Evolutionary conservation across 768 basidiomycete species (phyloP).

Genomic region (Dacryopinax spathularia): DNA sequence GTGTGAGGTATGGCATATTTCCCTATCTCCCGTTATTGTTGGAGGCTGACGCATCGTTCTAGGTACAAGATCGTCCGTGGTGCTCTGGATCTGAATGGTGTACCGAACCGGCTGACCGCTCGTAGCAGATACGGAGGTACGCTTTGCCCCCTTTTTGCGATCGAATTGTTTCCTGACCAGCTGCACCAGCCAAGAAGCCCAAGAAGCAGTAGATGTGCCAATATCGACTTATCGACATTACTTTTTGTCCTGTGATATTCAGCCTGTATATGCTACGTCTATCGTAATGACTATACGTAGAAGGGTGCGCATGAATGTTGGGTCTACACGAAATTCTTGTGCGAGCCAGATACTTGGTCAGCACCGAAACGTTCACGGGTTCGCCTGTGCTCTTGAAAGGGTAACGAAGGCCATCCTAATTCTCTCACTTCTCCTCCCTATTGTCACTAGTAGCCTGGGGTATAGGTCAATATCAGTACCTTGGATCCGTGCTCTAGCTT

Average conservation of each 20-base stretch:
- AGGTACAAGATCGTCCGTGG: conserved; percentile 96
- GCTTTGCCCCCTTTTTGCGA: conserved; percentile 10
- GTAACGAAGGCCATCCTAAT: too few species aligned
- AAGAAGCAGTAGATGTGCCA: conserved; percentile 29
- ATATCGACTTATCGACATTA: background rate
- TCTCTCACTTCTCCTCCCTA: too few species aligned
- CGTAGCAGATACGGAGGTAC: conserved; percentile 88
- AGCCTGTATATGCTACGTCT: too few species aligned
- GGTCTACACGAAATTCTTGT: too few species aligned
- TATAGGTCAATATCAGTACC: too few species aligned
- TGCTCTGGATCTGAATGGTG: conserved; percentile 78
- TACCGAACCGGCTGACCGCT: conserved; percentile 63
- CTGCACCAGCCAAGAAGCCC: conserved; percentile 60
- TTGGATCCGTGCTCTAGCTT: too few species aligned
- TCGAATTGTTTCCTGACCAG: conserved; percentile 4
- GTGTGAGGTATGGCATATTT: conserved; percentile 60
- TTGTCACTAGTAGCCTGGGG: too few species aligned
- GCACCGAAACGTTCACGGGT: too few species aligned
- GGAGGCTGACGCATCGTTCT: background rate
- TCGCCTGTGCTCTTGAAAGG: too few species aligned
- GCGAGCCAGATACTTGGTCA: too few species aligned
- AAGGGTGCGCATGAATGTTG: too few species aligned
- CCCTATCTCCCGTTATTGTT: conserved; percentile 4
- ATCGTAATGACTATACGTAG: too few species aligned
- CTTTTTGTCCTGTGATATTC: background rate